These are phyloP conservation scores for Helianthus tuberosus DNA, from an alignment of 129 eudicot species.

Conservation along the genomic window DNA sequence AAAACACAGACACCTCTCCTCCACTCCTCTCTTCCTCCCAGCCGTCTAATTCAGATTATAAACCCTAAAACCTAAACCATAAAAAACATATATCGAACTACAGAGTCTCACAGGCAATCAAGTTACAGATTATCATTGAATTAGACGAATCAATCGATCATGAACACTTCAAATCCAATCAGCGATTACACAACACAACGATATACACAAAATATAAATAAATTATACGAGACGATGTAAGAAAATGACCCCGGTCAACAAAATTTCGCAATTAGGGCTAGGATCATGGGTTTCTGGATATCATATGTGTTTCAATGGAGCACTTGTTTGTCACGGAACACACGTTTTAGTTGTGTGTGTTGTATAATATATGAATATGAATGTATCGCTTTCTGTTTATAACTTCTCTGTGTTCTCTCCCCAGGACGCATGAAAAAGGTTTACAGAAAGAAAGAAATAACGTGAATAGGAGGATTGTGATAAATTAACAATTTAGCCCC, in stretches of 20 bases:
- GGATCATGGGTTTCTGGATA: constrained; percentile 9
- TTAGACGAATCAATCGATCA: constrained; percentile 13
- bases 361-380: neutral
- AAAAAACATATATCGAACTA: constrained; percentile 8
- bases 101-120: constrained; percentile 21
- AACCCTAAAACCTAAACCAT: constrained; percentile 26
- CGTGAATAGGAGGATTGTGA: neutral
- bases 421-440: constrained; percentile 24
- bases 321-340: constrained; percentile 22
- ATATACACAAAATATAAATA: neutral
- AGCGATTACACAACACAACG: neutral
- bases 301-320: constrained; percentile 4
- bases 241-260: constrained; percentile 21
- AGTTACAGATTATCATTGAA: constrained; percentile 18
- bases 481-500: neutral
- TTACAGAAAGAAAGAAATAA: too few species aligned
- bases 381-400: constrained; percentile 22
- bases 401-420: constrained; percentile 25
- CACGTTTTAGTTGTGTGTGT: constrained; percentile 29
- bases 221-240: neutral
- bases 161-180: constrained; percentile 10
- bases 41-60: constrained; percentile 12
- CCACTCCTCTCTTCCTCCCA: too few species aligned
- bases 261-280: constrained; percentile 28
- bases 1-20: too few species aligned